Evolutionary conservation across 2,329 filamentous ascomycete species (phyloP), one percentile per base, ranked within the genome.

Genomic region (Arthroderma uncinatum): DNA sequence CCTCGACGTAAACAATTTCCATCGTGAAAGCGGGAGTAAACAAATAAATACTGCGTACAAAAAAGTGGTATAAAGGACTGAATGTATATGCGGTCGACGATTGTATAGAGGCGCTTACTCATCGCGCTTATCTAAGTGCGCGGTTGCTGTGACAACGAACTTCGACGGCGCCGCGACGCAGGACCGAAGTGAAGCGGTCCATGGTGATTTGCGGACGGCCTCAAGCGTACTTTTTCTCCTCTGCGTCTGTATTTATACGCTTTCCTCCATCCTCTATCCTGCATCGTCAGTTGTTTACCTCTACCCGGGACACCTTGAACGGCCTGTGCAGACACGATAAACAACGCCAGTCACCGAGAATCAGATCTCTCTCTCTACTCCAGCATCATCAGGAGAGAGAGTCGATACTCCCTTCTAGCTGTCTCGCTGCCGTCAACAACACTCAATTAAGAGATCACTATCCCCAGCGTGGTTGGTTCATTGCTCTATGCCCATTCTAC

Each of bases 71-170:
- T n/a, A n/a, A n/a, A n/a, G n/a, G n/a, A n/a, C n/a, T n/a, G n/a
- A n/a, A n/a, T n/a, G n/a, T n/a, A n/a, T n/a, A n/a, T n/a, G n/a
- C n/a, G n/a, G n/a, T n/a, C n/a, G n/a, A n/a, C n/a, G n/a, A n/a
- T n/a, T n/a, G n/a, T n/a, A n/a, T n/a, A n/a, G n/a, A n/a, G n/a
- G n/a, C n/a, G 8, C 19, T 23, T 23, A 50, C 25, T 16, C n/a
- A 28, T 4, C 23, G 4, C 19, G 50, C 52, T 14, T 30, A 30
- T 30, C 28, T 30, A 30, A 30, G 3, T 7, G 12, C n/a, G 7
- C 52, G 14, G 52, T 54, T 54, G 52, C 52, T 33, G 33, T 54
- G 52, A 54, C 52, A 54, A 54, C 52, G 16, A 25, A n/a, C 52
- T 10, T 54, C 52, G 52, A 54, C 36, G 52, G 7, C 52, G 36